phyloP scores from a whole-genome alignment of 345 rosid genomes.

The Triadica sebifera region DNA sequence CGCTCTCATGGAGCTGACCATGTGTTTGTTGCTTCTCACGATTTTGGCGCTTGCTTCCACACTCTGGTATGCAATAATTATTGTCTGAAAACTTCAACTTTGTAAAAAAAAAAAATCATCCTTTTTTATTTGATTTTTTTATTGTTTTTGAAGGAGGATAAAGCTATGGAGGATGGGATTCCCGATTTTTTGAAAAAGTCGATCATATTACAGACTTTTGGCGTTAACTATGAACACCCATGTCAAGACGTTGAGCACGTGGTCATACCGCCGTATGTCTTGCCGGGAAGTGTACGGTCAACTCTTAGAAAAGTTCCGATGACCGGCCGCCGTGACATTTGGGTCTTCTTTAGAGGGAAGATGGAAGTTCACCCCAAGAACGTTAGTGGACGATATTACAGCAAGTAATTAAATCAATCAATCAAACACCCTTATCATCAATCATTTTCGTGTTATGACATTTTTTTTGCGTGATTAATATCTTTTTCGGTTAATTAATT shows the following conservation, averaged over 20 bases:
- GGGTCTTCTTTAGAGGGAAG: slow-evolving; percentile 88
- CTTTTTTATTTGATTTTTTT: not conserved
- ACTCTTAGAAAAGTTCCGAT: slow-evolving; percentile 44
- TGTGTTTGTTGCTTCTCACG: slow-evolving; percentile 91
- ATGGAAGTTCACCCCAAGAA: slow-evolving; percentile 98
- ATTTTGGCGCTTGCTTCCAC: slow-evolving; percentile 91
- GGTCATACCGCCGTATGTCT: slow-evolving; percentile 89
- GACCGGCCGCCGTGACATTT: slow-evolving; percentile 62
- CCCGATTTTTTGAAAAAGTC: slow-evolving; percentile 85
- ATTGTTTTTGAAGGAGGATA: slow-evolving; percentile 54
- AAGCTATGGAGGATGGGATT: slow-evolving; percentile 72
- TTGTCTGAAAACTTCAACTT: not conserved
- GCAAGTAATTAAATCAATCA: slow-evolving; percentile 55
- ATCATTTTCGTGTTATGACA: not conserved
- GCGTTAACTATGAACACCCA: slow-evolving; percentile 74
- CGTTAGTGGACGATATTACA: slow-evolving; percentile 80
- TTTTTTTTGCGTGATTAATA: not conserved
- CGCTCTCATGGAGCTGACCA: slow-evolving; percentile 79
- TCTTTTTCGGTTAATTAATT: not conserved
- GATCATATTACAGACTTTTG: slow-evolving; percentile 84
- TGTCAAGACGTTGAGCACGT: slow-evolving; percentile 82
- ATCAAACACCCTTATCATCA: not conserved
- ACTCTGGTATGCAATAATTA: slow-evolving; percentile 52
- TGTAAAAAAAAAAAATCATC: not conserved
- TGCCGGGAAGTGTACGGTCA: slow-evolving; percentile 53